phyloP scores from a whole-genome alignment of 2,329 filamentous ascomycete genomes.

The Cryphonectria nitschkei region DNA sequence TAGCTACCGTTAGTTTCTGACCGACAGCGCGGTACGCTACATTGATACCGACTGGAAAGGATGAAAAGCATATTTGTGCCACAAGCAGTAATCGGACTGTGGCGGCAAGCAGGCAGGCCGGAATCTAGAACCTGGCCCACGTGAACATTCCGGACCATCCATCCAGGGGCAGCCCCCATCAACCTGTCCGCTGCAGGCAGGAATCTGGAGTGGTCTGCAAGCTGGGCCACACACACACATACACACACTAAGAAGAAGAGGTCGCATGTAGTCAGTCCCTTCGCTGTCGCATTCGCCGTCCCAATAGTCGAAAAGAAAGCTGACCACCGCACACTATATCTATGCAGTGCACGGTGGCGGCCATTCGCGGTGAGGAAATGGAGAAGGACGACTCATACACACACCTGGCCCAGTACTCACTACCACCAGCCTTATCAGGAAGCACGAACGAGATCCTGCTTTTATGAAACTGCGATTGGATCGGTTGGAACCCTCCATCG shows the following conservation, averaged over 20 bases:
- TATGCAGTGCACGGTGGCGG: not conserved
- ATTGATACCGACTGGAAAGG: not conserved
- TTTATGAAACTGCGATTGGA: not conserved
- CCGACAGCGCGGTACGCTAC: conserved; percentile 1
- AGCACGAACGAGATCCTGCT: not conserved
- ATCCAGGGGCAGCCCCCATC: not conserved
- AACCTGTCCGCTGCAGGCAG: not conserved
- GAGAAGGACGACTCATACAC: not conserved
- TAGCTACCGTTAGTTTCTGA: conserved; percentile 1
- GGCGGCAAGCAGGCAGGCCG: not conserved
- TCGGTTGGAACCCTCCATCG: not conserved
- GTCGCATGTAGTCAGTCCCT: not conserved
- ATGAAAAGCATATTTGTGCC: not conserved
- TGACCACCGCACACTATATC: not conserved
- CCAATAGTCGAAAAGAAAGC: conserved; percentile 2
- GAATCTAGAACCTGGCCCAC: conserved; percentile 7
- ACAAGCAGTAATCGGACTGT: not conserved
- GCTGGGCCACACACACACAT: not conserved
- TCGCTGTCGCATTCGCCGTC: not conserved
- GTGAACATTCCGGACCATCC: not conserved
- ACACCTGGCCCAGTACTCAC: not conserved
- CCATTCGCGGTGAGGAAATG: not conserved
- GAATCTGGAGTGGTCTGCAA: conserved; percentile 3
- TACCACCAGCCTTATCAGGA: conserved; percentile 18
- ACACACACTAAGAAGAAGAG: not conserved